These are phyloP conservation scores for Trichoderma semiorbis DNA, from an alignment of 2,329 filamentous ascomycete genomes.

Conservation along the genomic window DNA sequence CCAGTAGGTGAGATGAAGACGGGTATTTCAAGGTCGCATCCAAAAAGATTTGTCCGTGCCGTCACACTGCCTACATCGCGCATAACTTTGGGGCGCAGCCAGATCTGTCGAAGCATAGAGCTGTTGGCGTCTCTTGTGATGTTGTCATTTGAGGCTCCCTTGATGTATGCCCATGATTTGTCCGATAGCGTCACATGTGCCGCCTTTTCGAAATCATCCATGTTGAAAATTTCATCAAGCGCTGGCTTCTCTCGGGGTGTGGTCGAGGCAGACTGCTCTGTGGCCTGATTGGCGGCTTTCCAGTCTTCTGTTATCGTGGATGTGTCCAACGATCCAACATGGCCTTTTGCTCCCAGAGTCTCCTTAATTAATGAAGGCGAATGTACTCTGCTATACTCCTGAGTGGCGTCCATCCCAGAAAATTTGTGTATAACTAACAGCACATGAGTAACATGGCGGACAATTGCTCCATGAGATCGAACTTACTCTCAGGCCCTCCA, in stretches of 20 bases:
- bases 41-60: neutral
- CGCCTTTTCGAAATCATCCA: slow-evolving; percentile 13
- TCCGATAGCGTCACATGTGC: neutral
- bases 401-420: slow-evolving; percentile 2
- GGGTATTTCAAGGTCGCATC: slow-evolving; percentile 11
- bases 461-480: neutral
- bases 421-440: neutral
- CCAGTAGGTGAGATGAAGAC: slow-evolving; percentile 8
- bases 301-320: slow-evolving; percentile 1
- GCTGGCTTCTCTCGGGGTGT: neutral
- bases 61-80: slow-evolving; percentile 5
- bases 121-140: slow-evolving; percentile 11
- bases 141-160: slow-evolving; percentile 4
- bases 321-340: neutral
- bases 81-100: neutral
- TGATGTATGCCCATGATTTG: slow-evolving; percentile 10
- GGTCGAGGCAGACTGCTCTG: too few relatives aligned
- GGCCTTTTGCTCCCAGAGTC: neutral
- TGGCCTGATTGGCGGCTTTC: neutral
- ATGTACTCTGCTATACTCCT: slow-evolving; percentile 6
- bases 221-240: neutral
- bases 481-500: slow-evolving; percentile 5
- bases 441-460: neutral
- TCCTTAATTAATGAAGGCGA: slow-evolving; percentile 10
- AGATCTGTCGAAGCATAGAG: slow-evolving; percentile 9